Base-by-base conservation (phyloP, 495 filamentous ascomycete species). In the Xylaria flabelliformis region DNA sequence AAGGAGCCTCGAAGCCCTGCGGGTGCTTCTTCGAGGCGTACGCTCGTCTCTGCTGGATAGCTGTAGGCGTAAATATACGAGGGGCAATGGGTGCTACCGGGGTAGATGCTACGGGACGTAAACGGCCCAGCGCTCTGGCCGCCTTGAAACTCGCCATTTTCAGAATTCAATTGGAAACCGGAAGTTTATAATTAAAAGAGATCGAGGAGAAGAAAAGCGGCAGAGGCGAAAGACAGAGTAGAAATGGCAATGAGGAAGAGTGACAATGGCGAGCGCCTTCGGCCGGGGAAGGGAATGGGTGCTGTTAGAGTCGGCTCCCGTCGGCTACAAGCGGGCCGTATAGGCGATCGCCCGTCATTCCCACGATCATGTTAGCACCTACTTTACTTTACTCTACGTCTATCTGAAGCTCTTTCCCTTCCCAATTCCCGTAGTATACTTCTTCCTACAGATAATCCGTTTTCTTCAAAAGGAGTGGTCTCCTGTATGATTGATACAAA, bases 1-100 rank as follows among this genome's bases (percentile, higher is more conserved):
- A 86, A 0, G 96, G 96, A 44, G 94, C 88, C 8, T 83, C 85
- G 81, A 99, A 99, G 75, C 90, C 91, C 39, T 89, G 84, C 4
- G 96, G 94, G 81, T 98, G 96, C 80, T 97, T 98, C 15, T 98
- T 96, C 79, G 91, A 91, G 59, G 85, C 85, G 71, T 83, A 78
- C 65, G 72, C 69, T 29, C 67, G 67, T 39, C 86, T 80, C 21
- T 73, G 82, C 76, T 80, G 80, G 69, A 75, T 75, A 59, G 77
- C 72, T 32, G 65, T 70, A 51, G 71, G 71, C 61, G 46, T 58
- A 19, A 75, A 42, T 46, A 56, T 61, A 55, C 73, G 48, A 29
- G 48, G 36, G 44, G 65, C 34, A 19, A 67, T 42, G 13, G 44
- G 61, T 64, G 68, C 64, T 62, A 63, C 42, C 58, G 72, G 72